Percentiles rank a stretch among this genome's conserved stretches.
These are phyloP conservation scores for Davidsoniella neocaledoniae DNA, from an alignment of 2,329 filamentous ascomycete genomes.

Conservation along the genomic window DNA sequence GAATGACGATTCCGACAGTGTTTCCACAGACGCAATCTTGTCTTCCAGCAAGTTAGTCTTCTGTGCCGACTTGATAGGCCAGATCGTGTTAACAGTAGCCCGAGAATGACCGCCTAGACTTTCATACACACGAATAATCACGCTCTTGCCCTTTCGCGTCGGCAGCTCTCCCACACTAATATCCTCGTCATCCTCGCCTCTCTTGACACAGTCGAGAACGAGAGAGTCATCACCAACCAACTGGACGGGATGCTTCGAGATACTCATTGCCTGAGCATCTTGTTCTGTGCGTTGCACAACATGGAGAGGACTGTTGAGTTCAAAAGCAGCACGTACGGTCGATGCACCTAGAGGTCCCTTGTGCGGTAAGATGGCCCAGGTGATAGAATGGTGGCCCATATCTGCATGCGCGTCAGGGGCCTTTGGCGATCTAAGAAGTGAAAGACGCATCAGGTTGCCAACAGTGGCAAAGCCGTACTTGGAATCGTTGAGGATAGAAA, in stretches of 20 bases:
- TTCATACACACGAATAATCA: constrained; percentile 79
- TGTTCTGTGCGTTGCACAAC: constrained; percentile 14
- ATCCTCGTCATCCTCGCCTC: constrained; percentile 75
- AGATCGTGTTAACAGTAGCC: constrained; percentile 49
- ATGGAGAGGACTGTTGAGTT: constrained; percentile 71
- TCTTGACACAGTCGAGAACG: constrained; percentile 78
- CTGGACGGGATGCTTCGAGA: constrained; percentile 36
- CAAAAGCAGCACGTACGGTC: constrained; percentile 69
- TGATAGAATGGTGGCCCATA: constrained; percentile 77
- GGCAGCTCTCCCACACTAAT: constrained; percentile 45
- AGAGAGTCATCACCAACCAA: constrained; percentile 52
- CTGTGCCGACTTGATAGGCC: constrained; percentile 58
- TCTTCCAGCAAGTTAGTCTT: constrained; percentile 86
- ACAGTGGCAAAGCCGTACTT: constrained; percentile 91
- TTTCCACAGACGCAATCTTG: constrained; percentile 49
- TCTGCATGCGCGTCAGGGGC: constrained; percentile 87
- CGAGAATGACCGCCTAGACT: constrained; percentile 66
- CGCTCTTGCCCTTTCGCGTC: constrained; percentile 53
- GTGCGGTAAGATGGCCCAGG: constrained; percentile 84
- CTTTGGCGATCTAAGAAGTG: constrained; percentile 72
- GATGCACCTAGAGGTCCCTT: constrained; percentile 49
- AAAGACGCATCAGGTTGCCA: constrained; percentile 79
- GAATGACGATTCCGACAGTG: constrained; percentile 30
- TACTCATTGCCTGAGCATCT: constrained; percentile 14
- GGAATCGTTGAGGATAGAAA: constrained; percentile 84